Percentiles rank a stretch among this genome's conserved stretches.
These are phyloP conservation scores for Kurtzmaniella fragi DNA, from an alignment of 805 yeast genomes.

Conservation along the genomic window DNA sequence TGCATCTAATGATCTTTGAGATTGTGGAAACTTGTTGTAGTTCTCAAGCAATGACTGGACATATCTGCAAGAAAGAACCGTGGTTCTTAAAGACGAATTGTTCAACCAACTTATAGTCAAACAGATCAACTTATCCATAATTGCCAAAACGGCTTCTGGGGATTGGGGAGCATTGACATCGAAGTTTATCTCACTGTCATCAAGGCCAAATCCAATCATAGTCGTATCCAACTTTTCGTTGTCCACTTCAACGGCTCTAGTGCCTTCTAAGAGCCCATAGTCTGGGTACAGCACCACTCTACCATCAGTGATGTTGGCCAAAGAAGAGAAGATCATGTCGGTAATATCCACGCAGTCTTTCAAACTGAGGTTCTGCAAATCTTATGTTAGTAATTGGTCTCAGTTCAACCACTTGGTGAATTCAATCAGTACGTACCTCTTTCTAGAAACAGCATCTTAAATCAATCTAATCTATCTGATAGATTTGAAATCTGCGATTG, in stretches of 20 bases:
- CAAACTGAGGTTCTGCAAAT: no score
- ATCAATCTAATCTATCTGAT: no score
- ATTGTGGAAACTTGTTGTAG: conserved; percentile 22
- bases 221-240: conserved; percentile 78
- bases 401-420: no score
- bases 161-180: conserved; percentile 36
- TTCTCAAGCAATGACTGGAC: conserved; percentile 54
- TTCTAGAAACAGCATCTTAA: no score
- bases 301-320: conserved; percentile 40
- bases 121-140: conserved; percentile 51
- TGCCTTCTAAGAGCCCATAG: conserved; percentile 74
- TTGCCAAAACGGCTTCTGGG: conserved; percentile 40
- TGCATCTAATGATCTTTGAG: conserved; percentile 2
- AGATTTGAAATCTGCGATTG: no score
- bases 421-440: no score
- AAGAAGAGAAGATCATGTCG: conserved; percentile 36
- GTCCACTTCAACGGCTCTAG: conserved; percentile 78
- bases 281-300: conserved; percentile 53
- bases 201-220: conserved; percentile 38
- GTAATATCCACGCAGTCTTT: conserved; percentile 50
- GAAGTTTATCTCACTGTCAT: conserved; percentile 41
- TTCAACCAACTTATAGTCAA: conserved; percentile 68
- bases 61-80: conserved; percentile 70
- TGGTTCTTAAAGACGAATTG: conserved; percentile 70
- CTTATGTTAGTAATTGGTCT: no score